Base-by-base conservation (phyloP, 2,329 filamentous ascomycete genomes). In the Dactylonectria estremocensis region DNA sequence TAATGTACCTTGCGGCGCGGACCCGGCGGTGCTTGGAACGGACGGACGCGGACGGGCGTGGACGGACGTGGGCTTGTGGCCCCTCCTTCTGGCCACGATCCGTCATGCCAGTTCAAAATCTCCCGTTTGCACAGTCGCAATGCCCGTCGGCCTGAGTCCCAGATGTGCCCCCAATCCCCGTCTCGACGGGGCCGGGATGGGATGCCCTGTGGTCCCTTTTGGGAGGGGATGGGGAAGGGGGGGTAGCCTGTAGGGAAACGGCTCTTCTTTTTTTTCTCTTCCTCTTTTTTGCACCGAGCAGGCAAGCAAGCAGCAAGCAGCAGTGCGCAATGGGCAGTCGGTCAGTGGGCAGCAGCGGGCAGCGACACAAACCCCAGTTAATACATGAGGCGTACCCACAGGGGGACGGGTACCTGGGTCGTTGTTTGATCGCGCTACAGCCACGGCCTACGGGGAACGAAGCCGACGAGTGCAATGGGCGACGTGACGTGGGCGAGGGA, bases 391-490 rank as follows among this genome's bases (percentile, higher is more conserved):
- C 61, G 71, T 75, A 73, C 64, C 73, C 70, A 75, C 74, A 65
- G 64, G 70, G 64, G 72, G 58, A 71, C 74, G 70, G 69, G 74
- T 74, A 72, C 72, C 66, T 74, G 58, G 58, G 65, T 57, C 37
- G 59, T 73, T 74, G 64, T 75, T 70, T 76, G 72, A 74, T 76
- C 58, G 69, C 68, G 70, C 69, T 74, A 69, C 61, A 65, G 67
- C 72, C 70, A 71, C 67, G 55, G 65, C 50, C 28, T 48, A 65
- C 60, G 65, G 67, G 64, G 62, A 62, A 70, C 65, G 35, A 56
- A 68, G 40, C 67, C 58, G 64, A 69, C 53, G 58, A 72, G 50
- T 46, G 68, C 69, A 74, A 73, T 73, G 62, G 62, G 24, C 28
- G 45, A 40, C n/a, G 50, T 43, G 68, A 67, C 72, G 72, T 73